Base-by-base conservation (phyloP, 495 filamentous ascomycete genomes). In the Neurospora sp. region DNA sequence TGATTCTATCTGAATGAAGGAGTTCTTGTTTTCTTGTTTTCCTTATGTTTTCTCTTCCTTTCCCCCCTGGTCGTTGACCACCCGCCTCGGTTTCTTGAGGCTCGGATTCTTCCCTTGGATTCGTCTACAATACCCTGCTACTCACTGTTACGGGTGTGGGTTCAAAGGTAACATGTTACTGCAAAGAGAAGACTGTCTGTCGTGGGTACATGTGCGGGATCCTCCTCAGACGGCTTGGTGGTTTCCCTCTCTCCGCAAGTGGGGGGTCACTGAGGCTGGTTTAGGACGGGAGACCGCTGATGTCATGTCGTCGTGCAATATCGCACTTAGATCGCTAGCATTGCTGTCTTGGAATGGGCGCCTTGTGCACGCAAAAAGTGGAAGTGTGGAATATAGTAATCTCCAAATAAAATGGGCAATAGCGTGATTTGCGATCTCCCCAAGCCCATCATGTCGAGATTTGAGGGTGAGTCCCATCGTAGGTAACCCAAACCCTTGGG, bases 1-100 rank as follows among this genome's bases (percentile, higher is more conserved):
- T 98, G 96, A 98, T 80, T 79, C 74, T 69, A 76, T 79, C 78
- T 84, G 78, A 80, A 81, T 78, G 72, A 45, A 75, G 78, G 80
- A 80, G 79, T 77, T 70, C 69, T 71, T 76, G 59, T 74, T 39
- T 2, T 70, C 40, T 43, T 75, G 72, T 28, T 59, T 54, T 28
- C 43, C 17, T 45, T 36, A 54, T 59, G 31, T 71, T n/a, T 62
- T 73, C 69, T 70, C 13, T 40, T 74, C 70, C 45, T 28, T 69
- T 72, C 69, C 43, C 15, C 6, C n/a, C 39, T 39, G 15, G 15
- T 70, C n/a, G 7, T 19, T 34, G 24, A 42, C 5, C 70, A 24
- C 5, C 19, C 5, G 19, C n/a, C 69, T 48, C 13, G 5, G n/a
- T 37, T 36, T 59, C 21, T 69, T 19, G 10, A 28, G 28, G 54